These are phyloP conservation scores for Phytopythium delawarense DNA, from an alignment of 352 stramenopile species.

Conservation along the genomic window DNA sequence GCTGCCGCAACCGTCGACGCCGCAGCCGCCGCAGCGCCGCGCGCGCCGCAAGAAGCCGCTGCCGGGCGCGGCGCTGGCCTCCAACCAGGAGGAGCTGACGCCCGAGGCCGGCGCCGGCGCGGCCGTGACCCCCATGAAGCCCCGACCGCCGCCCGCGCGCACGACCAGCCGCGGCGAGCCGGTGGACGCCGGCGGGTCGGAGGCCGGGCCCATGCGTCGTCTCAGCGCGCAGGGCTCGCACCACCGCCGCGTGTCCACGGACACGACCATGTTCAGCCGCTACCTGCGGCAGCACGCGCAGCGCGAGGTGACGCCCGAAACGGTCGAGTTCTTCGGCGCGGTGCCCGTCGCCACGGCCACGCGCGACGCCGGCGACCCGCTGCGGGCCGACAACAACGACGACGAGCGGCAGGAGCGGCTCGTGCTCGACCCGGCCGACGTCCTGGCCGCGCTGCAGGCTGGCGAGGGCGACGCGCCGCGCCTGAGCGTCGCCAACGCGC, in stretches of 20 bases:
- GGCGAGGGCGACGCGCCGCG: slow-evolving; percentile 29
- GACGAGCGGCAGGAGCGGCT: slow-evolving; percentile 19
- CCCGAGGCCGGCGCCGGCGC: background rate
- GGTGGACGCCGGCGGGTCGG: slow-evolving; percentile 25
- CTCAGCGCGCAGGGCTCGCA: slow-evolving; percentile 49
- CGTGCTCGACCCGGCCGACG: slow-evolving; percentile 27
- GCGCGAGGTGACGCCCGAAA: slow-evolving; percentile 46
- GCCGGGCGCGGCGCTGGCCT: slow-evolving; percentile 9
- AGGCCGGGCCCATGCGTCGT: slow-evolving; percentile 53
- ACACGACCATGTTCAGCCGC: slow-evolving; percentile 65
- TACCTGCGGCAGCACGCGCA: slow-evolving; percentile 54
- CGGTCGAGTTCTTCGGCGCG: slow-evolving; percentile 51
- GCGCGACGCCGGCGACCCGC: background rate
- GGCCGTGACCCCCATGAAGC: slow-evolving; percentile 19
- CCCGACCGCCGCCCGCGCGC: slow-evolving; percentile 7
- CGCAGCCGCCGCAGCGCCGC: slow-evolving; percentile 33
- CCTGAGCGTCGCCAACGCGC: slow-evolving; percentile 38
- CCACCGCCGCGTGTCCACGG: slow-evolving; percentile 64
- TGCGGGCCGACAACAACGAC: slow-evolving; percentile 20
- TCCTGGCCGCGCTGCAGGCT: slow-evolving; percentile 17
- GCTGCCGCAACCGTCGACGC: slow-evolving; percentile 30
- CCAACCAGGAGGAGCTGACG: slow-evolving; percentile 22
- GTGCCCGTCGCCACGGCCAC: slow-evolving; percentile 39
- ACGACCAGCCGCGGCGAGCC: slow-evolving; percentile 17
- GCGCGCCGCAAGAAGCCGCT: slow-evolving; percentile 19